Conservation (phyloP, 805 yeast species). For the Starmera dryadoides region DNA sequence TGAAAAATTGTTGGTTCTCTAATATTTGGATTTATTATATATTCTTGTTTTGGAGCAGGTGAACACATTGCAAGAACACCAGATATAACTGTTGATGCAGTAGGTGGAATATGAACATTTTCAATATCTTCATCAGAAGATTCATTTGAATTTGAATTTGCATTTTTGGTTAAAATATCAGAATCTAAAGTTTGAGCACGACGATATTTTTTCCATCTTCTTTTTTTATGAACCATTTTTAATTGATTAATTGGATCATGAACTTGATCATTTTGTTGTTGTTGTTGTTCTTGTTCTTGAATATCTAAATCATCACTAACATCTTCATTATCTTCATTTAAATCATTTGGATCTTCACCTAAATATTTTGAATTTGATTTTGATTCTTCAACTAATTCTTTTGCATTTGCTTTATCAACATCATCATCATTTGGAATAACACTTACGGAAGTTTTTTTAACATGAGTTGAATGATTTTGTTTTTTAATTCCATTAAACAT, state of each 20-base stretch:
- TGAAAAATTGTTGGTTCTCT: slow-evolving; percentile 71
- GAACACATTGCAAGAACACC: slow-evolving; percentile 75
- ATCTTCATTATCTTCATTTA: slow-evolving; percentile 5
- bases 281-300: neutral
- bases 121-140: slow-evolving; percentile 3
- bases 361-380: slow-evolving; percentile 5
- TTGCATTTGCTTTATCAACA: neutral
- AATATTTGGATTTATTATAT: slow-evolving; percentile 56
- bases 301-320: slow-evolving; percentile 10
- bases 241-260: neutral
- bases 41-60: slow-evolving; percentile 67
- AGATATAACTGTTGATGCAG: slow-evolving; percentile 69
- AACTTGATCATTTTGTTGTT: neutral
- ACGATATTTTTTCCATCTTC: slow-evolving; percentile 14
- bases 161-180: neutral
- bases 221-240: slow-evolving; percentile 4
- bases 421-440: slow-evolving; percentile 6
- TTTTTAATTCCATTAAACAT: neutral
- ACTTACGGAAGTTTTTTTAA: slow-evolving; percentile 1
- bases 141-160: neutral
- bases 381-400: slow-evolving; percentile 10
- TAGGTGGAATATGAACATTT: slow-evolving; percentile 46
- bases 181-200: slow-evolving; percentile 17
- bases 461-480: neutral
- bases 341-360: neutral